Evolutionary conservation across 2,329 filamentous ascomycete species (phyloP), one percentile per base, ranked within the genome.

Genomic region (Colletotrichum tamarilloi): DNA sequence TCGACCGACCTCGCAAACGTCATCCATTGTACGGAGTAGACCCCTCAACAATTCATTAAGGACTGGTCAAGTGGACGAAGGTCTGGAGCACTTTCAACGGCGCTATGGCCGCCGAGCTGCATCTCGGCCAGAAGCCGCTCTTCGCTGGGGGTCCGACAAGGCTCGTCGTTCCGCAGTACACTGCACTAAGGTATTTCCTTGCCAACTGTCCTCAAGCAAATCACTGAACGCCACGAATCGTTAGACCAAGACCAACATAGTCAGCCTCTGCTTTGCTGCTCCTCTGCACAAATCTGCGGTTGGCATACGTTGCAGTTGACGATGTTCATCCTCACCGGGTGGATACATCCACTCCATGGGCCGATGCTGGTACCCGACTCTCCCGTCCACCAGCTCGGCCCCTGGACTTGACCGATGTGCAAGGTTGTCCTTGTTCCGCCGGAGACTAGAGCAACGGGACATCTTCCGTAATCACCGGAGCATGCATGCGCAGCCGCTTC

Each of bases 321-420:
- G 60, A 65, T 49, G 6, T 28, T 28, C 66, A n/a, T 52, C 26
- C 67, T 71, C 55, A 73, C 62, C 71, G 71, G 67, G 57, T 66
- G 71, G 71, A 65, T 73, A 71, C 58, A 58, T 62, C 56, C 62
- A 73, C 71, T 71, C 55, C 62, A 62, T 57, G 57, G 67, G 67
- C 67, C 56, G 60, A 73, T 66, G 71, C 67, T 71, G 49, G 35
- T 49, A 62, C 62, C 67, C 60, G 56, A 49, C 24, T 73, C 11
- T 70, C 59, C 66, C 60, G 56, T 38, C 69, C 53, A 59, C 59
- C 67, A 49, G 19, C 42, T 49, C 67, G 55, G 53, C 67, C 67
- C 59, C 42, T 52, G 63, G 42, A 32, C 66, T 63, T 64, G 35
- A 67, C 71, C 72, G 71, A 67, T 56, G 62, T 67, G 67, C 73